phyloP scores from a whole-genome alignment of 257 asterid species.

The Nicotiana paniculata region DNA sequence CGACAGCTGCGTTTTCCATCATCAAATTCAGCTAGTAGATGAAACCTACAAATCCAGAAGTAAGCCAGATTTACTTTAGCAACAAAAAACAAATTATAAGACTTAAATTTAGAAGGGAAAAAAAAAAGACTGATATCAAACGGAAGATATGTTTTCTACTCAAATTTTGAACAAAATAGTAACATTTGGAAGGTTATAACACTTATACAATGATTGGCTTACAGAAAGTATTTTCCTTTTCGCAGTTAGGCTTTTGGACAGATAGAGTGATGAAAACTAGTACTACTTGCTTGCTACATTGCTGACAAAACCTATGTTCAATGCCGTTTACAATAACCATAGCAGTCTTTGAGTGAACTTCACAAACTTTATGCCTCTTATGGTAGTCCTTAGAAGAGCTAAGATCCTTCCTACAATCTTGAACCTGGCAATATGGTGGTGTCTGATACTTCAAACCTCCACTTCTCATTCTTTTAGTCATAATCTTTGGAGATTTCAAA shows the following conservation, averaged over 20 bases:
- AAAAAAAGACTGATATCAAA: background rate
- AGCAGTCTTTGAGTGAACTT: conserved; percentile 37
- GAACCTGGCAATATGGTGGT: conserved; percentile 34
- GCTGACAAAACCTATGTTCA: conserved; percentile 47
- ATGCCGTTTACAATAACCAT: conserved; percentile 39
- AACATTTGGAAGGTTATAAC: too few relatives aligned
- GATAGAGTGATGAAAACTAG: too few relatives aligned
- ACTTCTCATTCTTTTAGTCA: conserved; percentile 19
- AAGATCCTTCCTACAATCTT: conserved; percentile 40
- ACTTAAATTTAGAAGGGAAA: background rate
- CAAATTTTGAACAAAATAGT: too few relatives aligned
- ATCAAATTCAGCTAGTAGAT: conserved; percentile 40
- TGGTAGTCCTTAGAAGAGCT: conserved; percentile 37
- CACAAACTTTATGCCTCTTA: conserved; percentile 46
- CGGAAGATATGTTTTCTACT: background rate
- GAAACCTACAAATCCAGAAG: conserved; percentile 23
- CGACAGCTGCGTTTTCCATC: conserved; percentile 47
- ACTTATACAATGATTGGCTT: background rate
- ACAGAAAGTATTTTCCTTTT: too few relatives aligned
- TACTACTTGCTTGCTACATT: conserved; percentile 37
- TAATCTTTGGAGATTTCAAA: background rate
- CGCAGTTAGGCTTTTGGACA: too few relatives aligned
- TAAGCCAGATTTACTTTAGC: background rate
- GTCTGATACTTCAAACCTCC: conserved; percentile 22
- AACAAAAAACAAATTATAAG: background rate